Conservation (phyloP, 1,139 yeast species). For the Wickerhamomyces sp. region DNA sequence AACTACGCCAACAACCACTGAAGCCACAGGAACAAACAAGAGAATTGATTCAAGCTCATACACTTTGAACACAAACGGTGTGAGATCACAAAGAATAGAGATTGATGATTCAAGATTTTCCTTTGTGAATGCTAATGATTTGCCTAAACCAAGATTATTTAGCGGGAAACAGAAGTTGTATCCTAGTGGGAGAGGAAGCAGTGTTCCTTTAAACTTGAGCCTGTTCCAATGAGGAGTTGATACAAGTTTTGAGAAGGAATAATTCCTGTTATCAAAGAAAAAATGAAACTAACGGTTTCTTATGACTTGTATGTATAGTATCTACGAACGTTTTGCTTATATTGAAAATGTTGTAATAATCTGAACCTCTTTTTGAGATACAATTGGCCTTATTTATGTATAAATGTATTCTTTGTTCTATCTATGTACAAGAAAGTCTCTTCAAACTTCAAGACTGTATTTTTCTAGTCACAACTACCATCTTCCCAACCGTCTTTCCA, state of each 20-base stretch:
- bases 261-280: neutral
- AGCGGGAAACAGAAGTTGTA: conserved; percentile 69
- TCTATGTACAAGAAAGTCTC: neutral
- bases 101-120: conserved; percentile 76
- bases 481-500: conserved; percentile 80
- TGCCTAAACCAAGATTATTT: conserved; percentile 82
- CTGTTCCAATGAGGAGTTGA: conserved; percentile 24
- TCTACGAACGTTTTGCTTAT: neutral
- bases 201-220: conserved; percentile 78
- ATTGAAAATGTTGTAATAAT: too few relatives aligned
- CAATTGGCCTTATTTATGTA: neutral
- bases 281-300: too few relatives aligned
- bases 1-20: conserved; percentile 2
- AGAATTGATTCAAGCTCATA: conserved; percentile 23
- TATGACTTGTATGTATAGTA: neutral
- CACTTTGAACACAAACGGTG: conserved; percentile 22
- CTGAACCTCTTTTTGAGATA: too few relatives aligned
- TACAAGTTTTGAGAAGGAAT: neutral
- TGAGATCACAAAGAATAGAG: conserved; percentile 24
- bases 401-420: conserved; percentile 1
- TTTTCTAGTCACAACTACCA: conserved; percentile 14
- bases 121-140: conserved; percentile 60
- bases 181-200: conserved; percentile 94
- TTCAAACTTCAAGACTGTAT: too few relatives aligned
- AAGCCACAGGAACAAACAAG: conserved; percentile 5